These are phyloP conservation scores for Tulasnella sp. DNA, from an alignment of 768 basidiomycete genomes.

Conservation along the genomic window DNA sequence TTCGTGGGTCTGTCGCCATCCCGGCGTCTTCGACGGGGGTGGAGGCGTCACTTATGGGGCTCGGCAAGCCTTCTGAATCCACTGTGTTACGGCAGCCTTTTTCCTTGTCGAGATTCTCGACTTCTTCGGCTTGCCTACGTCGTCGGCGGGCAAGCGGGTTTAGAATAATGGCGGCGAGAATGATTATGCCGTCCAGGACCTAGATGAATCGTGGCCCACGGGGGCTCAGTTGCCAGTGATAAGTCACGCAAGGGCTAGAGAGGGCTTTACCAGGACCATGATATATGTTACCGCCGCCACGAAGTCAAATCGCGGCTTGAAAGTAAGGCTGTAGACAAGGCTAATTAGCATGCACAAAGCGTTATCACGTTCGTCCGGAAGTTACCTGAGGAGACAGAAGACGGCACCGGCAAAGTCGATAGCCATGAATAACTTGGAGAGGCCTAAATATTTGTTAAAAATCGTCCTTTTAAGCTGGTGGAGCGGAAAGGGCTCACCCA, in stretches of 20 bases:
- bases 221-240: background rate
- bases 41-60: background rate
- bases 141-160: conserved; percentile 31
- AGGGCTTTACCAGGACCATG: conserved; percentile 58
- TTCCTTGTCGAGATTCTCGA: background rate
- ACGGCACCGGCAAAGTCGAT: conserved; percentile 72
- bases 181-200: conserved; percentile 35
- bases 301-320: conserved; percentile 64
- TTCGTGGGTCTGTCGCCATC: background rate
- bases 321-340: conserved; percentile 50
- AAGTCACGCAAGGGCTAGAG: background rate
- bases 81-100: conserved; percentile 8
- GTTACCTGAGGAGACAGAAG: conserved; percentile 64
- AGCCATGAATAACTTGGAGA: conserved; percentile 68
- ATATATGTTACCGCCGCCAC: conserved; percentile 66
- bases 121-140: background rate
- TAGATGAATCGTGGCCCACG: background rate
- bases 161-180: conserved; percentile 31
- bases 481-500: conserved; percentile 6
- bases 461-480: background rate
- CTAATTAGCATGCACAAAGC: background rate
- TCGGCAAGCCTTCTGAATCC: background rate
- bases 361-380: background rate
- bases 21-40: background rate
- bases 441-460: conserved; percentile 47